Conservation (phyloP, 192 early-diverging fungal genomes). For the Coemansia sp. region DNA sequence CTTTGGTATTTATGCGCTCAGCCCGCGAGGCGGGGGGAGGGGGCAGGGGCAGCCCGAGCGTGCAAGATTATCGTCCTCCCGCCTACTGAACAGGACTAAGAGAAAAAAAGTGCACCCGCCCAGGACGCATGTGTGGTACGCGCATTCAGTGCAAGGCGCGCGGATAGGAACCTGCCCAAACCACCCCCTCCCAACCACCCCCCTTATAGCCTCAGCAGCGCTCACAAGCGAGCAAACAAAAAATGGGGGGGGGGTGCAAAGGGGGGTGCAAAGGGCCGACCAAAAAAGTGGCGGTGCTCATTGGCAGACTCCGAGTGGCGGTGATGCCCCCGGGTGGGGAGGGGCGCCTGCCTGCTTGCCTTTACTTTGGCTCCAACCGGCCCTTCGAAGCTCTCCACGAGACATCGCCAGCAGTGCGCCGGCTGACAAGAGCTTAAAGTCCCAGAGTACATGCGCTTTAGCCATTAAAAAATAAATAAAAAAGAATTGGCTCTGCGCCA, state of each 20-base stretch:
- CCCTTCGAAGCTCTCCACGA: background rate
- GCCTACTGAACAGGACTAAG: constrained; percentile 12
- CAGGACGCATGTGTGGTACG: constrained; percentile 14
- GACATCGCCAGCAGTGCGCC: too few species aligned
- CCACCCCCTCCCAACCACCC: constrained; percentile 18
- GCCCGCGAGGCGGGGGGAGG: constrained; percentile 32
- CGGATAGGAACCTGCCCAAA: constrained; percentile 18
- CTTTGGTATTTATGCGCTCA: constrained; percentile 47
- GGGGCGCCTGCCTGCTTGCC: background rate
- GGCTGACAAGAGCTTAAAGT: background rate
- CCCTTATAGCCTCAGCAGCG: constrained; percentile 9
- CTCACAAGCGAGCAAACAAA: constrained; percentile 8
- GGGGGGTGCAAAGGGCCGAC: constrained; percentile 22
- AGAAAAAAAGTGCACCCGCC: constrained; percentile 22
- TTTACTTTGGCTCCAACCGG: background rate
- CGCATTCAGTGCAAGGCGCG: constrained; percentile 38
- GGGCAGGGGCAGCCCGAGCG: constrained; percentile 47
- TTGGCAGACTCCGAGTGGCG: constrained; percentile 56
- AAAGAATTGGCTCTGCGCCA: background rate
- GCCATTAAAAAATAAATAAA: background rate
- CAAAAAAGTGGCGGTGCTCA: constrained; percentile 44
- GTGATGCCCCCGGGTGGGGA: constrained; percentile 15
- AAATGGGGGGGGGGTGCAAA: constrained; percentile 18
- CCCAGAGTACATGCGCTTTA: background rate
- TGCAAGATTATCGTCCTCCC: constrained; percentile 49